phyloP scores from a whole-genome alignment of 805 yeast species.

The Candida manassasensis region DNA sequence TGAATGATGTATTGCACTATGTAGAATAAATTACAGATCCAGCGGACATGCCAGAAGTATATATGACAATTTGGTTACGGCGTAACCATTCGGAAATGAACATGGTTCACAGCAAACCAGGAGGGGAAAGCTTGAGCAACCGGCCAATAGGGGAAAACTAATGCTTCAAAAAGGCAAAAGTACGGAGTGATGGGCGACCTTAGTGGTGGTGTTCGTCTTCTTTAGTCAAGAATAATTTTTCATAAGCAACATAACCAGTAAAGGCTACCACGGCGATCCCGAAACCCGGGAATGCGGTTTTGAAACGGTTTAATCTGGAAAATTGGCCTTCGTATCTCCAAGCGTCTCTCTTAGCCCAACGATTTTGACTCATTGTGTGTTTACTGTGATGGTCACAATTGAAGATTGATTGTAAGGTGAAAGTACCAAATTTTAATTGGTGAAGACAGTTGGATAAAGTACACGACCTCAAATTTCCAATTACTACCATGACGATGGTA shows the following conservation, averaged over 20 bases:
- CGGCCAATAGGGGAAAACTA: no score
- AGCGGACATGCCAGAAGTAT: background rate
- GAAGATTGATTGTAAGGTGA: background rate
- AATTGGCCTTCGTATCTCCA: slow-evolving; percentile 88
- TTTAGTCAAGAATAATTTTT: slow-evolving; percentile 43
- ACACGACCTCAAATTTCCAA: background rate
- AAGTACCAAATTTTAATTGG: background rate
- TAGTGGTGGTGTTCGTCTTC: slow-evolving; percentile 25
- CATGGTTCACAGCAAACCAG: no score
- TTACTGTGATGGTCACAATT: background rate
- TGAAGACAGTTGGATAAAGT: background rate
- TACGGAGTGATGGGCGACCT: no score
- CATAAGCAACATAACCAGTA: slow-evolving; percentile 57
- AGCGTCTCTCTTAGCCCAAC: slow-evolving; percentile 70
- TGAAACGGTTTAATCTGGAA: slow-evolving; percentile 63
- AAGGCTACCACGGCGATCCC: slow-evolving; percentile 77
- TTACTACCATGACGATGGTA: no score
- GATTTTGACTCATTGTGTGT: slow-evolving; percentile 23
- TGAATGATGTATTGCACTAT: background rate
- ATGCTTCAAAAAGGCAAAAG: no score
- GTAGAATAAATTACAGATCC: background rate
- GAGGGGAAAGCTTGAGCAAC: no score
- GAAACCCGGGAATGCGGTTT: slow-evolving; percentile 74
- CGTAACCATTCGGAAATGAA: no score
- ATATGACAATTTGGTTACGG: no score